Conservation (phyloP, 2,329 filamentous ascomycete species). For the Colletotrichum aenigma region DNA sequence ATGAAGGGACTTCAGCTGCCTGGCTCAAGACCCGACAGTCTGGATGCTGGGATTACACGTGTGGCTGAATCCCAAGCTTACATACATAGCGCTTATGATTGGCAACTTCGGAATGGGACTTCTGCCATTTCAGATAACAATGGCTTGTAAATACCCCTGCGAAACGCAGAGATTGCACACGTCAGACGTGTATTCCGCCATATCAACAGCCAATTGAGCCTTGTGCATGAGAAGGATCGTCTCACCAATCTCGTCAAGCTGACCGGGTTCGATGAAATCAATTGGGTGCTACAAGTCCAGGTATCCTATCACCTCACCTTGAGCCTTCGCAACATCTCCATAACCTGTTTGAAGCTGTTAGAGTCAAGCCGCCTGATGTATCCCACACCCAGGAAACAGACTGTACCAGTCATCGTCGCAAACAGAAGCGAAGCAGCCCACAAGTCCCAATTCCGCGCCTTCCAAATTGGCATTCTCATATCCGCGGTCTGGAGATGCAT, state of each 20-base stretch:
- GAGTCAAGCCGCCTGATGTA: not conserved
- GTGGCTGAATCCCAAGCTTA: not conserved
- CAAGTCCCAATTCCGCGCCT: slow-evolving; percentile 6
- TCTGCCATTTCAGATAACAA: not conserved
- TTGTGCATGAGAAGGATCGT: not conserved
- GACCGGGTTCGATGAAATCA: not conserved
- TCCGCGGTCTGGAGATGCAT: slow-evolving; percentile 51
- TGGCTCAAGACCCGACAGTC: not conserved
- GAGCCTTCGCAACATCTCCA: not conserved
- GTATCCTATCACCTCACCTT: not conserved
- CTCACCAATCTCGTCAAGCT: not conserved
- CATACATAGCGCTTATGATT: not conserved
- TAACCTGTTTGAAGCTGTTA: not conserved
- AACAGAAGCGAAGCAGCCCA: not conserved
- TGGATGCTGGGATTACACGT: not conserved
- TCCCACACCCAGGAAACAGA: not conserved
- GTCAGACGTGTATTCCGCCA: not conserved
- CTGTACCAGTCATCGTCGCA: not conserved
- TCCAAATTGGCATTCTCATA: slow-evolving; percentile 35
- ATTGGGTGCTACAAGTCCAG: not conserved
- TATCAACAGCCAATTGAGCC: not conserved
- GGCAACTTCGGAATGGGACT: not conserved
- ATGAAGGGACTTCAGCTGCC: not conserved
- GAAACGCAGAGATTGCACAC: not conserved
- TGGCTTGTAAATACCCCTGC: not conserved